Evolutionary conservation across 169 alveolate species (phyloP).

Genomic region (Cryptosporidium tyzzeri): DNA sequence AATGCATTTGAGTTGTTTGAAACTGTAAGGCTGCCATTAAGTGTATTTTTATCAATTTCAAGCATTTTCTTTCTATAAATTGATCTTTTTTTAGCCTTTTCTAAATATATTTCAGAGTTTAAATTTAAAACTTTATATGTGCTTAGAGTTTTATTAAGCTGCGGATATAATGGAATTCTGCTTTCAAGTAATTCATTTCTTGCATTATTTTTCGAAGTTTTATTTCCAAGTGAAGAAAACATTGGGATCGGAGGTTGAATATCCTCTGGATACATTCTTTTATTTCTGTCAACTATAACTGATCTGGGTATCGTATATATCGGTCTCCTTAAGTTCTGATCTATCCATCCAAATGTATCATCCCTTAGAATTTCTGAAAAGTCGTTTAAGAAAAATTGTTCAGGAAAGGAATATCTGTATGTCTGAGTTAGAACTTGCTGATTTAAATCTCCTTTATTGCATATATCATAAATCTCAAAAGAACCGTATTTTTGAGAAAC

Average conservation of each 20-base stretch:
- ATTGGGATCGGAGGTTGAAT: constrained; percentile 59
- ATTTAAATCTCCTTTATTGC: constrained; percentile 13
- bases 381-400: constrained; percentile 57
- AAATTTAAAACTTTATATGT: neutral
- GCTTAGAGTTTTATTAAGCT: neutral
- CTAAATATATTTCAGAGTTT: constrained; percentile 25
- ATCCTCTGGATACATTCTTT: constrained; percentile 56
- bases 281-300: constrained; percentile 40
- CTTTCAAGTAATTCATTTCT: constrained; percentile 9
- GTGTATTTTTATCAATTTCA: neutral
- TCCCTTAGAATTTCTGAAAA: constrained; percentile 44
- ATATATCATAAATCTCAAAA: constrained; percentile 24
- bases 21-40: neutral
- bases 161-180: constrained; percentile 29
- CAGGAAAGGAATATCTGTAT: constrained; percentile 50
- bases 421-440: constrained; percentile 18
- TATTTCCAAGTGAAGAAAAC: constrained; percentile 43
- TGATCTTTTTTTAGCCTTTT: constrained; percentile 8
- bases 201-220: neutral
- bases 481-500: constrained; percentile 71
- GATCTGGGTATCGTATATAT: constrained; percentile 30
- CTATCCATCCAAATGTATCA: constrained; percentile 30
- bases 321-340: constrained; percentile 65
- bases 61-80: constrained; percentile 1
- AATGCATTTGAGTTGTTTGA: constrained; percentile 3